Evolutionary conservation across 1,284 basidiomycete species (phyloP).

Genomic region (Ustilago nuda): DNA sequence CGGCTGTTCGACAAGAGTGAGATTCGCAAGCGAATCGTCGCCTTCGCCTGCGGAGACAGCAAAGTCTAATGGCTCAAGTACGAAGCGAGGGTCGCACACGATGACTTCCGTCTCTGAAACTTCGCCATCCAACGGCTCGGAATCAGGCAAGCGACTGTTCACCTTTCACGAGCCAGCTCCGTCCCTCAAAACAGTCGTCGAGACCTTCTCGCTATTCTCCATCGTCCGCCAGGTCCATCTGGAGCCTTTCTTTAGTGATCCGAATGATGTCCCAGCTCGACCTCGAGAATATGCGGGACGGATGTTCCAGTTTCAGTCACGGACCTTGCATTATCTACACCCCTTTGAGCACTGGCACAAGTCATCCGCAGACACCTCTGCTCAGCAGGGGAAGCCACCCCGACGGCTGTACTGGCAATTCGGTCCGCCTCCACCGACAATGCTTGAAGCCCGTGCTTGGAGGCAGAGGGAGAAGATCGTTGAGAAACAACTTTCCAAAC

Average conservation of each 20-base stretch:
- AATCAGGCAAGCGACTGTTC: slow-evolving; percentile 5
- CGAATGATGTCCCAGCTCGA: slow-evolving; percentile 77
- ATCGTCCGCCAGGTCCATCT: slow-evolving; percentile 78
- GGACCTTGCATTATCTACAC: slow-evolving; percentile 62
- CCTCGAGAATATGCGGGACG: slow-evolving; percentile 84
- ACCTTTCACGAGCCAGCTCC: slow-evolving; percentile 43
- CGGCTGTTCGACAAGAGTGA: slow-evolving; percentile 17
- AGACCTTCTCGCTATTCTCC: slow-evolving; percentile 73
- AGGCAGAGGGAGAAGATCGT: slow-evolving; percentile 33
- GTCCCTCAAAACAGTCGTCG: slow-evolving; percentile 70
- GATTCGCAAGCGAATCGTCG: slow-evolving; percentile 17
- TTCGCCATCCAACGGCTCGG: background rate
- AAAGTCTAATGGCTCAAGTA: background rate
- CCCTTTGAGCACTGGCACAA: slow-evolving; percentile 64
- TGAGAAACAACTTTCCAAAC: slow-evolving; percentile 33
- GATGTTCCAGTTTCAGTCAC: slow-evolving; percentile 76
- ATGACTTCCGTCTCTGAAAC: background rate
- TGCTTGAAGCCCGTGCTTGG: slow-evolving; percentile 48
- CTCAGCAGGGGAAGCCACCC: slow-evolving; percentile 5
- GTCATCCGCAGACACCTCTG: background rate
- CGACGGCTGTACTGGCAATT: slow-evolving; percentile 70
- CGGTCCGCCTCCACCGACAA: slow-evolving; percentile 53
- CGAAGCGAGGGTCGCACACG: background rate
- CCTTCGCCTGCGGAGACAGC: background rate
- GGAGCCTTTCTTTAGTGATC: slow-evolving; percentile 73